Percentiles rank a stretch among this genome's conserved stretches.
Conservation (phyloP, 495 filamentous ascomycete species). For the Jackrogersella minutella region DNA sequence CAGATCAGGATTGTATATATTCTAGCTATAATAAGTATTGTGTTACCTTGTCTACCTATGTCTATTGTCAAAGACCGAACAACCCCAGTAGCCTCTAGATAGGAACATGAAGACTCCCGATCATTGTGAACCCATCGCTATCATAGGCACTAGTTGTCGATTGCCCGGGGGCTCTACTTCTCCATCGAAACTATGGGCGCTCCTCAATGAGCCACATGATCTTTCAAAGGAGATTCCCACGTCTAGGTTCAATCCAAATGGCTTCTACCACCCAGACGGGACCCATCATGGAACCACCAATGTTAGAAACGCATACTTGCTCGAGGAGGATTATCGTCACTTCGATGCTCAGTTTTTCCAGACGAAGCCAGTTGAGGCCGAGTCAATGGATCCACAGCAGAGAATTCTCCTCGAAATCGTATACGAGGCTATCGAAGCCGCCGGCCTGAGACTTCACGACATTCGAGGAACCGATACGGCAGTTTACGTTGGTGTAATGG, state of each 20-base stretch:
- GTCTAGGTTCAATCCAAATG: not conserved
- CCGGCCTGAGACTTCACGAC: not conserved
- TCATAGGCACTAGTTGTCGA: not conserved
- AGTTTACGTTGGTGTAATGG: not conserved
- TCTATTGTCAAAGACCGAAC: no score
- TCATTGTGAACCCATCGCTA: not conserved
- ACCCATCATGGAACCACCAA: not conserved
- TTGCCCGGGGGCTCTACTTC: not conserved
- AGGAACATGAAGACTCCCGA: no score
- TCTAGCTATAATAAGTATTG: no score
- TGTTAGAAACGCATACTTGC: not conserved
- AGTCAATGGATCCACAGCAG: not conserved
- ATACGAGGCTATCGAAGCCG: not conserved
- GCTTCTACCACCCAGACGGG: not conserved
- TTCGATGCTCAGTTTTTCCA: not conserved
- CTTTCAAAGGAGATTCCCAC: not conserved
- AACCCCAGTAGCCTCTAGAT: no score
- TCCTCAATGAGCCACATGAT: not conserved
- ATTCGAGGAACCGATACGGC: not conserved
- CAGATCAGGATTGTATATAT: no score
- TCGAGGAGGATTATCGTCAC: not conserved
- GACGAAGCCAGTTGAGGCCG: not conserved
- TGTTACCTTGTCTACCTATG: slow-evolving; percentile 22
- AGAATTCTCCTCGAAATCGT: not conserved
- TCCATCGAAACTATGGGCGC: not conserved